A percentile compares a stretch with the other conserved stretches of the same genome.
Evolutionary conservation across 169 alveolate species (phyloP).

Genomic region (Ichthyophthirius multifiliis): DNA sequence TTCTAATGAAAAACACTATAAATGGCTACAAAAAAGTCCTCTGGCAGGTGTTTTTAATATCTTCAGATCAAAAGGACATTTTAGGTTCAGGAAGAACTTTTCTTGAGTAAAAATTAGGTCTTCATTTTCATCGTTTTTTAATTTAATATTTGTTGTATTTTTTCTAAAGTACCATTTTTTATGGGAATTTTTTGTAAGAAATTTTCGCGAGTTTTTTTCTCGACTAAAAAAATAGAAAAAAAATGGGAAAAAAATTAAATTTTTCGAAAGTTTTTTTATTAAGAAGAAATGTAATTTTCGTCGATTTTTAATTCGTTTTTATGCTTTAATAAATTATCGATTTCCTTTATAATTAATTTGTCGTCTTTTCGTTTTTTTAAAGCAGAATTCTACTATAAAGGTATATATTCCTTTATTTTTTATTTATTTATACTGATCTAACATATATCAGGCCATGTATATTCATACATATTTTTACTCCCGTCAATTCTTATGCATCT

Average conservation of each 20-base stretch:
- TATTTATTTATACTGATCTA: conserved; percentile 11
- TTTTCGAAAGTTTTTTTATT: too few species aligned
- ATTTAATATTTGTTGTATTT: conserved; percentile 3
- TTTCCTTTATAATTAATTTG: conserved; percentile 4
- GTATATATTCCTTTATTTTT: conserved; percentile 8
- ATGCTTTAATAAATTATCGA: background rate
- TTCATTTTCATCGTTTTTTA: background rate
- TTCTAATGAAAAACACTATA: conserved; percentile 30
- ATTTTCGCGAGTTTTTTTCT: background rate
- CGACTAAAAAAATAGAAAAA: background rate
- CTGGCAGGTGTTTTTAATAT: conserved; percentile 27
- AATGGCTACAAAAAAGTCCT: conserved; percentile 23
- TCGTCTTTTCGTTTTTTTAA: conserved; percentile 34
- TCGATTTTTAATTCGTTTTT: background rate
- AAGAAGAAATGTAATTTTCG: background rate
- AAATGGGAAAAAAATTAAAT: too few species aligned
- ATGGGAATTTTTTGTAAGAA: background rate
- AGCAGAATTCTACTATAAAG: conserved; percentile 1
- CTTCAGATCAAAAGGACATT: background rate
- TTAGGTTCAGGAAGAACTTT: background rate
- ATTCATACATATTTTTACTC: conserved; percentile 7
- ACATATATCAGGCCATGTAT: conserved; percentile 40
- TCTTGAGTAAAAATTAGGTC: background rate
- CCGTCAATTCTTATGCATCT: conserved; percentile 42
- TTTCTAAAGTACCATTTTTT: conserved; percentile 1